Percentiles rank a stretch among this genome's conserved stretches.
Evolutionary conservation across 768 basidiomycete genomes (phyloP).

Genomic region (Lyophyllum shimeji): DNA sequence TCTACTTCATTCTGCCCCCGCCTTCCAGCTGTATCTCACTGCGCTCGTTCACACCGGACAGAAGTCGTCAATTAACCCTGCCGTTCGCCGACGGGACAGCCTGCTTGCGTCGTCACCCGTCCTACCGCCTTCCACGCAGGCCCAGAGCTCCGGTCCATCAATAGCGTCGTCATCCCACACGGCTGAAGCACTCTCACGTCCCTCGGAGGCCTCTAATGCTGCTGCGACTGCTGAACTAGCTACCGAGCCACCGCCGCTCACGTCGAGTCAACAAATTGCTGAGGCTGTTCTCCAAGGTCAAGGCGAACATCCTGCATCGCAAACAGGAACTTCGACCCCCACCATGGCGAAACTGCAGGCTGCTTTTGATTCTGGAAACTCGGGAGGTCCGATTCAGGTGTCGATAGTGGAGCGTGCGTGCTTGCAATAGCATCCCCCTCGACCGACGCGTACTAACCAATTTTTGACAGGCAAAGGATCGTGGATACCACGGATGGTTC

Average conservation of each 20-base stretch:
- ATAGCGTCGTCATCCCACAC: conserved; percentile 7
- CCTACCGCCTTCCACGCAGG: conserved; percentile 14
- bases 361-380: conserved; percentile 41
- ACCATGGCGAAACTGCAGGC: conserved; percentile 44
- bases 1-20: conserved; percentile 64
- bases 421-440: background rate
- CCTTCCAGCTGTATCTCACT: conserved; percentile 76
- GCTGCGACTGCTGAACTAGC: conserved; percentile 10
- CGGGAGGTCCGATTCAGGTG: conserved; percentile 70
- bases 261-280: conserved; percentile 44
- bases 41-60: conserved; percentile 62
- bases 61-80: conserved; percentile 54
- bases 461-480: conserved; percentile 59
- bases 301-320: conserved; percentile 17
- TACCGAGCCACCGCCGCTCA: conserved; percentile 14
- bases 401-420: conserved; percentile 78
- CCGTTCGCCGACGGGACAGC: conserved; percentile 69
- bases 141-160: conserved; percentile 5
- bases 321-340: conserved; percentile 23
- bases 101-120: conserved; percentile 42
- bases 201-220: conserved; percentile 13
- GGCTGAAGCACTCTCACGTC: conserved; percentile 11
- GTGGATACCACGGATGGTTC: conserved; percentile 60
- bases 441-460: conserved; percentile 6
- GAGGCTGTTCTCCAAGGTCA: conserved; percentile 44